Conservation (phyloP, 495 filamentous ascomycete species). For the Penicillium taxi region DNA sequence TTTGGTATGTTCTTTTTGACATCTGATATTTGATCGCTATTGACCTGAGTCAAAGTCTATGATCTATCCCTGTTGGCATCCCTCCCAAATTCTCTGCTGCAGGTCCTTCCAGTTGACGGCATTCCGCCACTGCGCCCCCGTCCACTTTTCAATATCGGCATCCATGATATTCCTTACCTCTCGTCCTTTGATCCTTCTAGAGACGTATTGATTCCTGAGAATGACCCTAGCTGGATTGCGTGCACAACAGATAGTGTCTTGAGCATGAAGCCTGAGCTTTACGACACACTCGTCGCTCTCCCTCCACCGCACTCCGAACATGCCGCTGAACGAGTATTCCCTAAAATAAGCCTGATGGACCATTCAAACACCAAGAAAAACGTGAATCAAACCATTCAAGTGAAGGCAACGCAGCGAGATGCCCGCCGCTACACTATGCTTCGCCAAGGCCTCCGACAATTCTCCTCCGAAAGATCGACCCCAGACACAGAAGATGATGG, state of each 20-base stretch:
- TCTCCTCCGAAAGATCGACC: constrained; percentile 27
- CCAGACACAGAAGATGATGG: constrained; percentile 18
- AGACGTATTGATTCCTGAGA: constrained; percentile 31
- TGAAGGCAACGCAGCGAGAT: constrained; percentile 91
- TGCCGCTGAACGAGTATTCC: constrained; percentile 56
- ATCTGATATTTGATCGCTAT: neutral
- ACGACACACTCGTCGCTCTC: constrained; percentile 78
- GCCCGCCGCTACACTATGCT: constrained; percentile 69
- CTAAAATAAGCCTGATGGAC: constrained; percentile 47
- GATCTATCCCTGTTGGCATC: constrained; percentile 87
- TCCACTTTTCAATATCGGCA: constrained; percentile 81
- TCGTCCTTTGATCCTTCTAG: constrained; percentile 32
- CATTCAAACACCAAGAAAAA: constrained; percentile 20
- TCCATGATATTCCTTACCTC: constrained; percentile 83
- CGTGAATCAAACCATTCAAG: constrained; percentile 14
- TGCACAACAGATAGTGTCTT: constrained; percentile 93
- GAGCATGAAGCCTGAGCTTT: constrained; percentile 72
- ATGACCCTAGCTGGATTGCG: constrained; percentile 72
- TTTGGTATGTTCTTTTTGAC: constrained; percentile 54
- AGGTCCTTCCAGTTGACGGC: constrained; percentile 37
- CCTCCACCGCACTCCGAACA: constrained; percentile 56
- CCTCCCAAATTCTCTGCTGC: constrained; percentile 58
- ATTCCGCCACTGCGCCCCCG: constrained; percentile 56
- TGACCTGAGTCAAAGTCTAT: constrained; percentile 57
- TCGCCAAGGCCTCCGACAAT: constrained; percentile 53